Conservation (phyloP, 1,284 basidiomycete species). For the Pholiota adiposa region DNA sequence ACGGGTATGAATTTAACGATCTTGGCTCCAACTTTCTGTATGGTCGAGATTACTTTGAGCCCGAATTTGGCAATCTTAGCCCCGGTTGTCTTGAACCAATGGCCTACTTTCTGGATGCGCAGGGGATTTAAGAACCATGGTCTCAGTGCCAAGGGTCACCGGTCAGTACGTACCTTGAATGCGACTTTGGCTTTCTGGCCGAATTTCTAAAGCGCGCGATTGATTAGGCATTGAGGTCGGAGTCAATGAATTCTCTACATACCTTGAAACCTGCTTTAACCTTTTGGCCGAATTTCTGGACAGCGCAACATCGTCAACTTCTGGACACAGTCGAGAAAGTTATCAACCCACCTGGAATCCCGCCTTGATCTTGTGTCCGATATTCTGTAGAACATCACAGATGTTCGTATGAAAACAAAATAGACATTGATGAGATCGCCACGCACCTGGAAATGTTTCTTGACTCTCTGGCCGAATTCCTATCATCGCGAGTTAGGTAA, state of each 20-base stretch:
- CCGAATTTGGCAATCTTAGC: slow-evolving; percentile 19
- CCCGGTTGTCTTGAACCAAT: slow-evolving; percentile 19
- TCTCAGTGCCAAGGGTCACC: too few relatives aligned
- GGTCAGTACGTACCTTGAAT: not conserved
- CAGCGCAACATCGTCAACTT: not conserved
- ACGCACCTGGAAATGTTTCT: not conserved
- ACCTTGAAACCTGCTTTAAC: not conserved
- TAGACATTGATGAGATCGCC: not conserved
- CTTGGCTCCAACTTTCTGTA: slow-evolving; percentile 6
- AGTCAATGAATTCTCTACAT: not conserved
- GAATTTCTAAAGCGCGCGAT: not conserved
- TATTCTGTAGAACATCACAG: not conserved
- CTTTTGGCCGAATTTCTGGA: not conserved
- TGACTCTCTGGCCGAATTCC: not conserved
- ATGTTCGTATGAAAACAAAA: not conserved
- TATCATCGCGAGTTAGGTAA: not conserved
- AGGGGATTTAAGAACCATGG: too few relatives aligned
- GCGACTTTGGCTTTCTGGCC: not conserved
- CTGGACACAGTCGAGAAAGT: not conserved
- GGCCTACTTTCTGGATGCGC: slow-evolving; percentile 6
- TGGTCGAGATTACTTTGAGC: slow-evolving; percentile 15
- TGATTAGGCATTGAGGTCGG: not conserved
- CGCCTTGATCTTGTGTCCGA: not conserved
- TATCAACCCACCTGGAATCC: not conserved
- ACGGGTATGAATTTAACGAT: slow-evolving; percentile 17